A percentile compares a stretch with the other conserved stretches of the same genome.
phyloP scores from a whole-genome alignment of 2,329 filamentous ascomycete genomes.

The Apiospora malaysiana region DNA sequence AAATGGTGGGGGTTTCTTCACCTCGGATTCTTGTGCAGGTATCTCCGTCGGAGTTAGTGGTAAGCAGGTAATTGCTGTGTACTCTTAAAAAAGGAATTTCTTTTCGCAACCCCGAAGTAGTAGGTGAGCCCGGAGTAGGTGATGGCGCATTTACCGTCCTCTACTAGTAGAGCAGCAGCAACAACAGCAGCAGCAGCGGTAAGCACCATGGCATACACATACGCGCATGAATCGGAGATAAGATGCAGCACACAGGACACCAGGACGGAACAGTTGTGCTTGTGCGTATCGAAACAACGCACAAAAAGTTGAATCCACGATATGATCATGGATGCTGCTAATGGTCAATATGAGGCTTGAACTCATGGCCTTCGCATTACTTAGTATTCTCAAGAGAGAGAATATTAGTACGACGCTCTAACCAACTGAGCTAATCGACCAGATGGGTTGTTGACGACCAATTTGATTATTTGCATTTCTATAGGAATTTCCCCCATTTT shows the following conservation, averaged over 20 bases:
- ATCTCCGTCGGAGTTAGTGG: constrained; percentile 12
- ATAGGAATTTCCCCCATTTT: neutral
- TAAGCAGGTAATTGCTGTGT: neutral
- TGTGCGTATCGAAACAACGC: neutral
- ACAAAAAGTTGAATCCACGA: neutral
- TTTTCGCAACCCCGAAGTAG: neutral
- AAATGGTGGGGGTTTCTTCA: constrained; percentile 31
- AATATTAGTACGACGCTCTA: constrained; percentile 19
- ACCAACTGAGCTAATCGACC: constrained; percentile 18
- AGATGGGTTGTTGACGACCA: constrained; percentile 1
- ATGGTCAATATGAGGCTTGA: constrained; percentile 17
- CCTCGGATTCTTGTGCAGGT: neutral
- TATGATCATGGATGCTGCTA: neutral
- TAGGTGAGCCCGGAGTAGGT: neutral
- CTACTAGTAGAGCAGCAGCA: no score
- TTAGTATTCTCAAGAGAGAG: constrained; percentile 4
- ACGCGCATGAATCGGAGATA: neutral
- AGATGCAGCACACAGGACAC: neutral
- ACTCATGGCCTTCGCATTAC: constrained; percentile 19
- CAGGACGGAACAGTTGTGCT: neutral
- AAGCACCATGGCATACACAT: neutral
- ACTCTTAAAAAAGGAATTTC: neutral
- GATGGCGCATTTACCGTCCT: neutral
- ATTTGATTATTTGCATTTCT: neutral
- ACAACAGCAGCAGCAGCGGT: neutral